Evolutionary conservation across 495 filamentous ascomycete species (phyloP), one percentile per base, ranked within the genome.

Genomic region (Sordaria brevicollis): DNA sequence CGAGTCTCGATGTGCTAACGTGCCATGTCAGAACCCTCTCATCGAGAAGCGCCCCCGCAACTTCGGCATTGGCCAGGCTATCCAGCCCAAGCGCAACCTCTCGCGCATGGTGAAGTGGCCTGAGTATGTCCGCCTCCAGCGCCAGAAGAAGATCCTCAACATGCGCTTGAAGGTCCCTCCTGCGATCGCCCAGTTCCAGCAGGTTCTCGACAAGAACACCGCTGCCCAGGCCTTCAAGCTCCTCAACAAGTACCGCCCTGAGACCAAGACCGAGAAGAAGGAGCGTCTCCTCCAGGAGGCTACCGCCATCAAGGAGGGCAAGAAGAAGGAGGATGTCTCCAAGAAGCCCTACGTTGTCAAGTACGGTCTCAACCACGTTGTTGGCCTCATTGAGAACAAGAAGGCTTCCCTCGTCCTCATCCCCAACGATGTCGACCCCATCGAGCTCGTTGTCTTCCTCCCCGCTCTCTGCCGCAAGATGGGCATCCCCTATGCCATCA

Each of bases 341-440:
- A 98, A 98, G 92, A 99, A 99, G 90, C 95, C 95, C 76, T 98
- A 97, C 84, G 86, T 91, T 77, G 95, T 94, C 88, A 98, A 99
- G 90, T 98, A 96, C 84, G 96, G 96, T 85, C 89, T 99, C 76
- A 99, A 99, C 89, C 96, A 99, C 87, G 95, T 99, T 77, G 96
- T 99, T 75, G 96, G 95, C 72, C 88, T 99, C 74, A 94, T 99
- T 80, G 96, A 99, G 91, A 98, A 97, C 88, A 99, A 98, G 93
- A 99, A 99, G 90, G 94, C 96, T 71, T 88, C 91, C 69, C 87
- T 99, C 74, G 96, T 99, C 80, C 87, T 99, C 75, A 98, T 99
- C 81, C 91, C 96, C 79, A 97, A 99, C 86, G 96, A 99, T 81
- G 96, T 99, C 78, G 96, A 99, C 88, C 96, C 96, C 74, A 98